phyloP scores from a whole-genome alignment of 805 yeast species.

The Hanseniaspora guilliermondii region DNA sequence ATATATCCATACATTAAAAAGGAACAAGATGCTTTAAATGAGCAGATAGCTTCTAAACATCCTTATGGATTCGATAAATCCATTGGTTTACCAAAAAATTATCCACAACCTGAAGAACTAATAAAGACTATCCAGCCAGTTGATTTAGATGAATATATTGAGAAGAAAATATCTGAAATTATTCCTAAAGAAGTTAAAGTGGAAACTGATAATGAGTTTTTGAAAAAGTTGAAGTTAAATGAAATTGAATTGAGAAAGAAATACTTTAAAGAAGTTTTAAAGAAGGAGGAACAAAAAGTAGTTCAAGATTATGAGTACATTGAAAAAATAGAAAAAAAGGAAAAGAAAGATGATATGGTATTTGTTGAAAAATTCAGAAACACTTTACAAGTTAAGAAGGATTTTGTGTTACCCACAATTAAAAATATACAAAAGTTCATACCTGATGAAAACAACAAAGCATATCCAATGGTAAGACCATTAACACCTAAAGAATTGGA shows the following conservation, averaged over 20 bases:
- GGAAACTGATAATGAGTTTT: conserved; percentile 8
- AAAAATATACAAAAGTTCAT: not conserved
- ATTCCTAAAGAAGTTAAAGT: conserved; percentile 20
- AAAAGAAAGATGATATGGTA: conserved; percentile 25
- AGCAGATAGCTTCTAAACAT: conserved; percentile 16
- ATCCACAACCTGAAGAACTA: conserved; percentile 28
- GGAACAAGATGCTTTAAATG: conserved; percentile 1
- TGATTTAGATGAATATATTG: conserved; percentile 49
- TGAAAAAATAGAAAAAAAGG: conserved; percentile 21
- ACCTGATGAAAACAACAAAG: not conserved
- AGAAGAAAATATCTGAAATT: conserved; percentile 40
- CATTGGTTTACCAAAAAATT: conserved; percentile 34
- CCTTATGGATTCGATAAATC: conserved; percentile 25
- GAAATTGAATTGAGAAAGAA: conserved; percentile 48
- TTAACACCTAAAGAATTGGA: conserved; percentile 61
- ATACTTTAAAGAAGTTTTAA: conserved; percentile 52
- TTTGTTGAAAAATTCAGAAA: conserved; percentile 21
- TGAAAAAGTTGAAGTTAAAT: not conserved
- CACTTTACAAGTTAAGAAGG: conserved; percentile 22
- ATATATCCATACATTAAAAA: conserved; percentile 26
- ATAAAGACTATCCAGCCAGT: conserved; percentile 21
- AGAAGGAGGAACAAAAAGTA: conserved; percentile 37
- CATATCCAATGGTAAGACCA: conserved; percentile 48
- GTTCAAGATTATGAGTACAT: conserved; percentile 21
- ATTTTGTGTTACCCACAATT: conserved; percentile 6